phyloP scores from a whole-genome alignment of 2,329 filamentous ascomycete species.

The Basipetospora chlamydospora region DNA sequence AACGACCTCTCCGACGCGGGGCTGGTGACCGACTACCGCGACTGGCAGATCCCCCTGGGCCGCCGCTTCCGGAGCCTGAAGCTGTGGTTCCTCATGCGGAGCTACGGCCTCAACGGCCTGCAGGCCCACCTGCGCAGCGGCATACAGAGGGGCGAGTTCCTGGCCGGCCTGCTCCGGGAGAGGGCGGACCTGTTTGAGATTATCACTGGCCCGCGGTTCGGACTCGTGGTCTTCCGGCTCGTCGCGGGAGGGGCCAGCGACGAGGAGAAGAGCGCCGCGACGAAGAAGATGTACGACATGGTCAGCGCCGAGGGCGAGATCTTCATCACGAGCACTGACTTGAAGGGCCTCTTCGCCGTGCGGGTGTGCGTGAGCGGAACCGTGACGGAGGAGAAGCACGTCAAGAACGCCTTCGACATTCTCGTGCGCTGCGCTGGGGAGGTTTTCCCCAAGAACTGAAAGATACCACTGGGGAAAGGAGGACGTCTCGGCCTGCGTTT shows the following conservation, averaged over 20 bases:
- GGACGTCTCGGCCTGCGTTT: no score
- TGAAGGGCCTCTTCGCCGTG: conserved; percentile 63
- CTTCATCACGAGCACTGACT: conserved; percentile 65
- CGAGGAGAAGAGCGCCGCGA: conserved; percentile 49
- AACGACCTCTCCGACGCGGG: conserved; percentile 71
- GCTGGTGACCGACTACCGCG: conserved; percentile 84
- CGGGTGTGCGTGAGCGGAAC: conserved; percentile 63
- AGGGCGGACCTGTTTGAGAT: conserved; percentile 61
- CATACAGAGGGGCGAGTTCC: conserved; percentile 53
- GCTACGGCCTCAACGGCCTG: conserved; percentile 66
- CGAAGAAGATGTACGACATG: conserved; percentile 59
- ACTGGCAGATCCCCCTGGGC: conserved; percentile 94
- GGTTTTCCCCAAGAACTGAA: no score
- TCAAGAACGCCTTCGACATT: conserved; percentile 60
- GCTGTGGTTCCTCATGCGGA: conserved; percentile 86
- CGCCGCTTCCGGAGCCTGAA: conserved; percentile 79
- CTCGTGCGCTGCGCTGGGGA: conserved; percentile 51
- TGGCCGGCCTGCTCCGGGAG: conserved; percentile 43
- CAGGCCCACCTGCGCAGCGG: conserved; percentile 34
- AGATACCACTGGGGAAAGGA: no score
- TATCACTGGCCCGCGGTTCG: conserved; percentile 60
- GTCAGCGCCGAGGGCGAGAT: conserved; percentile 64
- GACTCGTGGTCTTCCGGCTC: conserved; percentile 59
- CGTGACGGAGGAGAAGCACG: conserved; percentile 53
- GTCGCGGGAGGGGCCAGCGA: conserved; percentile 23